Evolutionary conservation across 805 yeast species (phyloP), one percentile per base, ranked within the genome.

Genomic region (Lipomyces sp.): DNA sequence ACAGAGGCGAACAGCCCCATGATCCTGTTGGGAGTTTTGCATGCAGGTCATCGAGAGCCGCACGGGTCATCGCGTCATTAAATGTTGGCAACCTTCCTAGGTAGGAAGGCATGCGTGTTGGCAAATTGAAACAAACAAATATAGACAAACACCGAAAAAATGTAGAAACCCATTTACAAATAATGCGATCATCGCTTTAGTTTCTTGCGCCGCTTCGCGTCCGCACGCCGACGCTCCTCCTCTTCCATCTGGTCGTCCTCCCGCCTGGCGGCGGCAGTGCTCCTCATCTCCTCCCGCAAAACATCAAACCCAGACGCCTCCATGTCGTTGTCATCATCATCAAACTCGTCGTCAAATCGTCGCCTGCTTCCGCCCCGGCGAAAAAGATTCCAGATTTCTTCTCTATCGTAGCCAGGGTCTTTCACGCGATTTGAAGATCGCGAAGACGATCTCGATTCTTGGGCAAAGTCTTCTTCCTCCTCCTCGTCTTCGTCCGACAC

Each of bases 261-360:
- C 35, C 75, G 56, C 59, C 78, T 76, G 0, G 95, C 98, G 47
- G 75, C 76, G 43, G 75, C 75, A 33, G 81, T 73, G 11, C 96
- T 83, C 31, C 77, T 63, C 54, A 72, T 78, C 68, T 91, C 98
- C 63, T 91, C 98, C 49, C 80, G 86, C 37, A 88, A 70, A 22
- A 93, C 80, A 57, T 91, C 97, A 24, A 82, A 82, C 24, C 96
- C 97, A 1, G 93, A 84, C 2, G 96, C 96, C 65, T 91, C 98
- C 97, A 93, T 91, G 62, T 86, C 88, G 51, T 76, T 82, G 42
- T 61, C 70, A 35, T 70, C 77, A 22, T 73, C 73, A 24, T 61
- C 62, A 54, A 72, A 75, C 13, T 44, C 42, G 29, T 43, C 45
- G 35, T 39, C 29, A 21, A 22, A 18, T 13, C 34, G 31, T n/a